A percentile compares a stretch with the other conserved stretches of the same genome.
These are phyloP conservation scores for Lumnitzera littorea DNA, from an alignment of 345 rosid genomes.

Conservation along the genomic window DNA sequence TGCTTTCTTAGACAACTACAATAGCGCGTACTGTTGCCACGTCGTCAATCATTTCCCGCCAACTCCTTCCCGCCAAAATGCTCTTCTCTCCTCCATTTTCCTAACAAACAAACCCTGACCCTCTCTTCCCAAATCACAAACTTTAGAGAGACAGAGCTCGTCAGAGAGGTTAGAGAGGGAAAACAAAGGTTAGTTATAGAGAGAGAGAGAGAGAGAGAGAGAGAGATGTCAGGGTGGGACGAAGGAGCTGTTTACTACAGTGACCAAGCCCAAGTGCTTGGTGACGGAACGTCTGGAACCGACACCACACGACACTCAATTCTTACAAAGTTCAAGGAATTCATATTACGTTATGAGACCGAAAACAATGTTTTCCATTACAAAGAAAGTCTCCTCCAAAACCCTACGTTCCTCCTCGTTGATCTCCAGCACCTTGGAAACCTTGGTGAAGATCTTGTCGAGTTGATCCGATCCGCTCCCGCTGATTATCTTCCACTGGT, in stretches of 20 bases:
- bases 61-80: constrained; percentile 24
- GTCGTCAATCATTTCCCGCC: constrained; percentile 14
- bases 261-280: constrained; percentile 84
- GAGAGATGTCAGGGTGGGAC: constrained; percentile 85
- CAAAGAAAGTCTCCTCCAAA: constrained; percentile 75
- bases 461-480: constrained; percentile 71
- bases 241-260: constrained; percentile 90
- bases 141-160: background rate
- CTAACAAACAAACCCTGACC: background rate
- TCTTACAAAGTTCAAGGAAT: constrained; percentile 76
- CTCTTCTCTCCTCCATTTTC: background rate
- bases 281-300: constrained; percentile 23
- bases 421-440: constrained; percentile 77
- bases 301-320: constrained; percentile 55
- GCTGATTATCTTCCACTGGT: constrained; percentile 79
- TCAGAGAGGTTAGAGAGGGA: constrained; percentile 1
- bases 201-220: constrained; percentile 6
- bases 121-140: background rate
- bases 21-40: background rate
- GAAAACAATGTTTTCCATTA: constrained; percentile 72
- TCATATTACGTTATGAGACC: constrained; percentile 71
- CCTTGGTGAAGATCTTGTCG: constrained; percentile 78
- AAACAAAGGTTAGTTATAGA: background rate
- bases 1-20: background rate
- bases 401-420: constrained; percentile 57